A percentile compares a stretch with the other conserved stretches of the same genome.
These are phyloP conservation scores for Saccharomyces hybrid DNA, from an alignment of 1,139 yeast genomes.

Conservation along the genomic window DNA sequence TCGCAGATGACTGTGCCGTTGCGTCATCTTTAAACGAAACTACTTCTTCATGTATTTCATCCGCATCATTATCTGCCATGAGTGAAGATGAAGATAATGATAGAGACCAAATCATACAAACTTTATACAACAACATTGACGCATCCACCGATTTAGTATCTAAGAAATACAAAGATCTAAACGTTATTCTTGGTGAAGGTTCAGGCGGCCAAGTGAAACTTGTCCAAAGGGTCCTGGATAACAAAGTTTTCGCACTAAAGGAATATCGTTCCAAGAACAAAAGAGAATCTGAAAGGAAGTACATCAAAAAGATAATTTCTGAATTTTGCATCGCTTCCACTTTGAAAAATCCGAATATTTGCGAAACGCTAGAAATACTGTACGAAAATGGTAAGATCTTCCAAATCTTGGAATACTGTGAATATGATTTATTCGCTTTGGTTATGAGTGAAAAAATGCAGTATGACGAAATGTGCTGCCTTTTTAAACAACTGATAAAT, in stretches of 20 bases:
- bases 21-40: neutral
- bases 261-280: slow-evolving; percentile 77
- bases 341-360: slow-evolving; percentile 81
- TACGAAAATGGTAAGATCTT: slow-evolving; percentile 58
- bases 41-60: neutral
- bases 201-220: slow-evolving; percentile 92
- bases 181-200: slow-evolving; percentile 83
- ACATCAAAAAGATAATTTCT: slow-evolving; percentile 85
- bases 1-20: neutral
- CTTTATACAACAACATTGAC: neutral
- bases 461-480: slow-evolving; percentile 71
- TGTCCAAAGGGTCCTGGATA: slow-evolving; percentile 66
- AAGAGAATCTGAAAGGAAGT: slow-evolving; percentile 74
- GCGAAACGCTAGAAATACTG: slow-evolving; percentile 75
- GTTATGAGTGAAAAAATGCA: slow-evolving; percentile 91
- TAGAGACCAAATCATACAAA: neutral
- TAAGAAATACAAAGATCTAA: slow-evolving; percentile 76
- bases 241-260: slow-evolving; percentile 81
- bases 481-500: slow-evolving; percentile 71
- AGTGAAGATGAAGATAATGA: neutral
- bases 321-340: slow-evolving; percentile 96
- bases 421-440: slow-evolving; percentile 86
- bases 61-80: neutral
- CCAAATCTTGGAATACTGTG: slow-evolving; percentile 95
- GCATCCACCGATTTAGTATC: slow-evolving; percentile 17